Base-by-base conservation (phyloP, 345 rosid genomes). In the Gossypium thurberi region DNA sequence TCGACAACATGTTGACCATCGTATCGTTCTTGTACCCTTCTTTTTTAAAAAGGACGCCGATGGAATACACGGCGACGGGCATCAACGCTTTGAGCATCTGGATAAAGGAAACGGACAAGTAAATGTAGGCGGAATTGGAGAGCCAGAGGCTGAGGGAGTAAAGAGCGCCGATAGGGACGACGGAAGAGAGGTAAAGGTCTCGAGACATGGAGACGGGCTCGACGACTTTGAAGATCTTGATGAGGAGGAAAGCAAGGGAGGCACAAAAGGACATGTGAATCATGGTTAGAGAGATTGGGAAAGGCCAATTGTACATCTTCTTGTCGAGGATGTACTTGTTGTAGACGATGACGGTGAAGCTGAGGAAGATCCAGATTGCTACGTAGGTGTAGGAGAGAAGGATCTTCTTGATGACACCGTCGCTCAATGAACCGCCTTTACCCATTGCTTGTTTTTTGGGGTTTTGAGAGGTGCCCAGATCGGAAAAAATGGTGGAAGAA, bases 181-280 rank as follows among this genome's bases (percentile, higher is more conserved):
- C 96, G 65, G 98, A 94, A 70, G 91, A 87, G 83, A 94, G 69
- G 72, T 87, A 93, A 6, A 92, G 83, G 3, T 91, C 97, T 4
- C 92, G 83, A 0, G 96, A 88, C 96, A 93, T 93, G 53, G 92
- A 52, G 21, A 93, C 98, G 0, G 97, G 98, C 77, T 94, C 97
- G 12, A 91, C 98, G 64, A 90, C 53, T 72, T 91, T 91, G 87
- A 94, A 87, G 75, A 94, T 88, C 44, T 94, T 94, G 88, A 94
- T 85, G 82, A 94, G 87, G 81, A 92, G 75, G 81, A 89, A 72
- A 53, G 98, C 95, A 33, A 94, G 90, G 37, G 93, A 72, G 59
- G 98, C 85, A 83, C 98, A 94, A 65, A 94, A 94, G 69, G 93
- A 84, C 98, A 94, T 94, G 86, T 94, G 98, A 86, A 94, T 94